Percentiles rank a stretch among this genome's conserved stretches.
Evolutionary conservation across 306 rosid genomes (phyloP).

Genomic region (Prinsepia uniflora): DNA sequence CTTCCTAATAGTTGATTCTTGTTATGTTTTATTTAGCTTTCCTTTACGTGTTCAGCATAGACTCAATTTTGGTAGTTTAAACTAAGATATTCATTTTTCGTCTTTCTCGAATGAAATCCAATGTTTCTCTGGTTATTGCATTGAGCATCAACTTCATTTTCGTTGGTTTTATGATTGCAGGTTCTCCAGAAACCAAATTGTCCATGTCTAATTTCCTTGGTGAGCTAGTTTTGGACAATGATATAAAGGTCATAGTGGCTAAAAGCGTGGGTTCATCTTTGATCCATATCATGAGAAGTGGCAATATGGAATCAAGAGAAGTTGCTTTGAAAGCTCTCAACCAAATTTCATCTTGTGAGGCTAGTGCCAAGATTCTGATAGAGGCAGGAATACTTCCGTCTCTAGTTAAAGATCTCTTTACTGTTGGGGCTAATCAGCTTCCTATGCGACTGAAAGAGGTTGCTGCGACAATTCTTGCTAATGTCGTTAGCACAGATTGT

Average conservation of each 20-base stretch:
- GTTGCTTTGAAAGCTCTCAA: conserved; percentile 91
- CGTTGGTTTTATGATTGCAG: conserved; percentile 50
- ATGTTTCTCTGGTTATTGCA: background rate
- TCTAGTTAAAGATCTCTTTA: conserved; percentile 89
- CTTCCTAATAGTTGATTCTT: background rate
- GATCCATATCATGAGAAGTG: conserved; percentile 71
- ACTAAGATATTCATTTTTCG: background rate
- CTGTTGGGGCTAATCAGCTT: conserved; percentile 74
- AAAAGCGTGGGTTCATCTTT: conserved; percentile 78
- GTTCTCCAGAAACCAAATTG: conserved; percentile 82
- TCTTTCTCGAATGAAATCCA: background rate
- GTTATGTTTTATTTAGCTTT: background rate
- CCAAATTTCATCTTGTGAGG: conserved; percentile 84
- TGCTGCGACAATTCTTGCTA: conserved; percentile 94
- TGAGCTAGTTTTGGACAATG: conserved; percentile 81
- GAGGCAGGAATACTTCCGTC: no score
- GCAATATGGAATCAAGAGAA: conserved; percentile 79
- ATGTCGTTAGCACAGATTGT: conserved; percentile 74
- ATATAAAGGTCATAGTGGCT: conserved; percentile 78
- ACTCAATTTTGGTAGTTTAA: background rate
- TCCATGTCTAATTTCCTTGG: conserved; percentile 90
- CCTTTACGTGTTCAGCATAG: background rate
- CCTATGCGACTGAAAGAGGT: conserved; percentile 88
- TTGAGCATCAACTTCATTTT: conserved; percentile 21
- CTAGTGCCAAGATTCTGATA: no score